phyloP scores from a whole-genome alignment of 495 filamentous ascomycete species.

The Hypomontagnella submonticulosa region DNA sequence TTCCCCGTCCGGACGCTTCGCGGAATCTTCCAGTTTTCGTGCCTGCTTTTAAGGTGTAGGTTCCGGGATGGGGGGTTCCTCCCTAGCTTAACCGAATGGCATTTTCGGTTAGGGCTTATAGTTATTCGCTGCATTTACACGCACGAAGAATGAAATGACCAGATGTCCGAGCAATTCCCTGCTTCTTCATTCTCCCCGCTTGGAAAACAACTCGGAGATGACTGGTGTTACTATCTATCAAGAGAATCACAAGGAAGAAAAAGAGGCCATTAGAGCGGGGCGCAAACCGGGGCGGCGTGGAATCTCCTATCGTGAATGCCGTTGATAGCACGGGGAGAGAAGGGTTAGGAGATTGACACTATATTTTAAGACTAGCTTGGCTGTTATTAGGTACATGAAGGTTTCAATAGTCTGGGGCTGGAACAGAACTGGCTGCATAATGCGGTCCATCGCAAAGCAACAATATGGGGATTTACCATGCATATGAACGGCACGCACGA shows the following conservation, averaged over 20 bases:
- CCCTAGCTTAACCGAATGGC: background rate
- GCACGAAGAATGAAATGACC: slow-evolving; percentile 5
- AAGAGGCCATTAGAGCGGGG: slow-evolving; percentile 16
- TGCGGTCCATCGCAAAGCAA: slow-evolving; percentile 21
- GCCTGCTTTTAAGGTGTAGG: slow-evolving; percentile 15
- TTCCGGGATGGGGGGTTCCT: slow-evolving; percentile 9
- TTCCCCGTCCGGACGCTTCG: background rate
- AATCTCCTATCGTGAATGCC: slow-evolving; percentile 33
- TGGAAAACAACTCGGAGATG: background rate
- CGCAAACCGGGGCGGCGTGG: slow-evolving; percentile 16
- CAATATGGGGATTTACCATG: slow-evolving; percentile 34
- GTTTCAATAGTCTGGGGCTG: slow-evolving; percentile 35
- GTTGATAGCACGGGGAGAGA: slow-evolving; percentile 22
- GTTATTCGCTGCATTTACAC: slow-evolving; percentile 1
- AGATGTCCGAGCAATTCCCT: background rate
- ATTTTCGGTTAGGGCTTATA: background rate
- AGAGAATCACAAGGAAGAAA: background rate
- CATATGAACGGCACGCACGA: slow-evolving; percentile 38
- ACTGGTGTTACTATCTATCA: slow-evolving; percentile 1
- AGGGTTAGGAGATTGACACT: background rate
- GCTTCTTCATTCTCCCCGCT: background rate
- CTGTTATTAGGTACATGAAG: slow-evolving; percentile 19
- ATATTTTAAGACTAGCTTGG: background rate
- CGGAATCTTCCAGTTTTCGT: background rate
- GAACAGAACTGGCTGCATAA: slow-evolving; percentile 19